A percentile compares a stretch with the other conserved stretches of the same genome.
phyloP scores from a whole-genome alignment of 179 eudicot genomes.

The Amaranthus tricolor region DNA sequence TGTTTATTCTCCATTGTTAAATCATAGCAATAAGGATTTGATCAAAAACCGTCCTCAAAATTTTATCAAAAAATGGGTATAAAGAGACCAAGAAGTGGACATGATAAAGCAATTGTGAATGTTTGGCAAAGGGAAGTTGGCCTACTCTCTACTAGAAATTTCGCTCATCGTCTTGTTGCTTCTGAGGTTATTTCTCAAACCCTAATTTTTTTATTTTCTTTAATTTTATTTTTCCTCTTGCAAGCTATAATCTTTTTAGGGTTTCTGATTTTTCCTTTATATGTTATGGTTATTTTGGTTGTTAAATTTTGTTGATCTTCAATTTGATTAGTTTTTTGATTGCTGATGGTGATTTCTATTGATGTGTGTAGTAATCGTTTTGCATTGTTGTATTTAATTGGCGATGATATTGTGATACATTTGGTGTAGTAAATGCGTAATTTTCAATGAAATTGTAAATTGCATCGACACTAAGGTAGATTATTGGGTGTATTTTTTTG shows the following conservation, averaged over 20 bases:
- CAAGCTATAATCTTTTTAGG: background rate
- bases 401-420: no score
- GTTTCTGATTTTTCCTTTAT: background rate
- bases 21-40: background rate
- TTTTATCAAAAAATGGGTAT: slow-evolving; percentile 7
- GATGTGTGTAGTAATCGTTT: no score
- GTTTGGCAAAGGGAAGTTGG: slow-evolving; percentile 80
- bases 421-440: no score
- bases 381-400: no score
- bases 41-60: background rate
- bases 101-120: slow-evolving; percentile 48
- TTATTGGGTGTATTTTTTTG: no score
- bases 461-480: no score
- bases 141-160: slow-evolving; percentile 53
- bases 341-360: no score
- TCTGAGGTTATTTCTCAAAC: slow-evolving; percentile 50
- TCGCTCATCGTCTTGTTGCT: slow-evolving; percentile 66
- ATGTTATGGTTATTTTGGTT: no score
- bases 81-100: slow-evolving; percentile 36
- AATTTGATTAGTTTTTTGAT: no score
- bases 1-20: background rate
- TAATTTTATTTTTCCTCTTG: background rate
- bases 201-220: background rate
- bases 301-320: no score
- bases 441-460: no score